A percentile compares a stretch with the other conserved stretches of the same genome.
Conservation (phyloP, 495 filamentous ascomycete species). For the Xylaria acuta region DNA sequence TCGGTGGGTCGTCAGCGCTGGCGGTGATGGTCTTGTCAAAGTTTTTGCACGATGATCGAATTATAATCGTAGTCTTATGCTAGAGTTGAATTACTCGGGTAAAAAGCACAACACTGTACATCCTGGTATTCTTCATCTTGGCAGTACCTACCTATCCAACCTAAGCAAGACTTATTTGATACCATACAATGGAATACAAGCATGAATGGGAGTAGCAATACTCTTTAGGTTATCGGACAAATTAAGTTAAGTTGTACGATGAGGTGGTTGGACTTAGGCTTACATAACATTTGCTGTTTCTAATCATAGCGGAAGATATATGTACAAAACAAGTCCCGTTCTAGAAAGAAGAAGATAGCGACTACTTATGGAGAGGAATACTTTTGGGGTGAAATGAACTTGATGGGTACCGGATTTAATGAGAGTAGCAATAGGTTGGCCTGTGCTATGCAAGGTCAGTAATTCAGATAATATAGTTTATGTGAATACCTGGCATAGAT, state of each 20-base stretch:
- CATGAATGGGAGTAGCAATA: background rate
- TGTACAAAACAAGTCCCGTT: background rate
- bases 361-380: background rate
- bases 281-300: background rate
- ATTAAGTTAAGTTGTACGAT: background rate
- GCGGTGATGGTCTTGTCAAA: slow-evolving; percentile 96
- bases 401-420: background rate
- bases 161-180: background rate
- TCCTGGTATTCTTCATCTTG: background rate
- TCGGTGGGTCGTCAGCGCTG: slow-evolving; percentile 89
- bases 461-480: too few species aligned
- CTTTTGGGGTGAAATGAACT: background rate
- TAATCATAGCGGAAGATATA: background rate
- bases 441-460: too few species aligned
- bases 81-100: background rate
- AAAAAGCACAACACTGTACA: background rate
- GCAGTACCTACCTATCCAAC: background rate
- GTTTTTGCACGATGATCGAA: slow-evolving; percentile 70
- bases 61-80: background rate
- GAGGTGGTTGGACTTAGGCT: background rate
- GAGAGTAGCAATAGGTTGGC: too few species aligned
- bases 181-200: background rate
- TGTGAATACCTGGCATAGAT: too few species aligned
- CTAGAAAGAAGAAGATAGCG: background rate
- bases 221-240: background rate